Conservation (phyloP, 1,139 yeast species). For the Yamadazyma sp. region DNA sequence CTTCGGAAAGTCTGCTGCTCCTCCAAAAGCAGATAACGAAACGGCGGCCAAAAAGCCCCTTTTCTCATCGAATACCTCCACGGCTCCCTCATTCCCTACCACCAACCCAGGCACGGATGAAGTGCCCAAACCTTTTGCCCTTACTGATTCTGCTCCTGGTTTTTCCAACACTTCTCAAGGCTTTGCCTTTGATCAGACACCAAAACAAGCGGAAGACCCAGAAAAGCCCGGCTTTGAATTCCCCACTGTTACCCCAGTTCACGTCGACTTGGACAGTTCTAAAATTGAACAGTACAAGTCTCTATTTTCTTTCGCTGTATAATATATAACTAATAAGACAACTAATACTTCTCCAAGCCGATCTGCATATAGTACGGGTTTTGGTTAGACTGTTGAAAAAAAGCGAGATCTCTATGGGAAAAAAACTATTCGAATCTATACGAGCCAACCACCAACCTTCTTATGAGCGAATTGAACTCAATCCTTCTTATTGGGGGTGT, state of each 20-base stretch:
- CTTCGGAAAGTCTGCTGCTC: background rate
- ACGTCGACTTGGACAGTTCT: constrained; percentile 6
- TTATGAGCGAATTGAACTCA: constrained; percentile 37
- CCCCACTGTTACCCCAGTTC: constrained; percentile 5
- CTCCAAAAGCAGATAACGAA: background rate
- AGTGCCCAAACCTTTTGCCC: too few species aligned
- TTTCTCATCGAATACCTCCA: too few species aligned
- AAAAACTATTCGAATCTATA: constrained; percentile 4
- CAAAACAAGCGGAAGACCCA: background rate
- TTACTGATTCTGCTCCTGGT: too few species aligned
- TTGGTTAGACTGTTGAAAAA: too few species aligned
- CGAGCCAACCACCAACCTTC: background rate
- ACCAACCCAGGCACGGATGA: too few species aligned
- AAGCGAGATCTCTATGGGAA: background rate
- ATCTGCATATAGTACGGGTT: background rate
- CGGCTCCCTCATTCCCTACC: too few species aligned
- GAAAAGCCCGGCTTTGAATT: constrained; percentile 4
- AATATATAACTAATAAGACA: background rate
- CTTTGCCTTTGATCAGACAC: too few species aligned
- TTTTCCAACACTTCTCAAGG: too few species aligned
- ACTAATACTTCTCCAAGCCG: background rate
- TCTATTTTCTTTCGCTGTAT: constrained; percentile 8
- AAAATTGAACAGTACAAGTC: constrained; percentile 7
- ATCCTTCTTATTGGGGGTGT: constrained; percentile 90
- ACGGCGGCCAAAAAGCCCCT: background rate